phyloP scores from a whole-genome alignment of 768 basidiomycete genomes.

The Crucibulum laeve region DNA sequence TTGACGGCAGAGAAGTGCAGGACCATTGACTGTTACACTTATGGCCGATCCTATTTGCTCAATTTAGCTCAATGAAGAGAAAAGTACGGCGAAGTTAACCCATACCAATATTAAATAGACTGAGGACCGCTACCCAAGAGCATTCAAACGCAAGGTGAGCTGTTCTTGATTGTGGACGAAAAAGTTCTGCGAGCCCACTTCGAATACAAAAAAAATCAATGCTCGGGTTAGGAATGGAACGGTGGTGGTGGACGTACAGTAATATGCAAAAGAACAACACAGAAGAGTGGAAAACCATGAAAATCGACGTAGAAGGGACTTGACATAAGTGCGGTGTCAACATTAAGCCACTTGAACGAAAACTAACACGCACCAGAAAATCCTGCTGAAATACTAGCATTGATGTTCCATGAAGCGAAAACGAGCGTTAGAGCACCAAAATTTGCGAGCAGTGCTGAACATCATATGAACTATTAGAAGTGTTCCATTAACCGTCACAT shows the following conservation, averaged over 20 bases:
- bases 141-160: conserved; percentile 50
- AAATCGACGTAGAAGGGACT: conserved; percentile 45
- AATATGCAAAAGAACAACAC: conserved; percentile 27
- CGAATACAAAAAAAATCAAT: neutral
- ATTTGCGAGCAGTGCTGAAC: conserved; percentile 42
- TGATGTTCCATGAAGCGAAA: conserved; percentile 58
- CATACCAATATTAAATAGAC: conserved; percentile 48
- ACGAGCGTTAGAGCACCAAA: conserved; percentile 48
- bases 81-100: conserved; percentile 1
- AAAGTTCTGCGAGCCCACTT: conserved; percentile 33
- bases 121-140: conserved; percentile 46
- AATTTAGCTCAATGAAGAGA: neutral
- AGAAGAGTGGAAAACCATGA: conserved; percentile 45
- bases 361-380: conserved; percentile 33
- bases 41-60: conserved; percentile 41
- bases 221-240: neutral
- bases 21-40: conserved; percentile 38
- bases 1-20: conserved; percentile 18
- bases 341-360: neutral
- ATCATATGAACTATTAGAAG: conserved; percentile 1
- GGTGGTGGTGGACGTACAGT: conserved; percentile 21
- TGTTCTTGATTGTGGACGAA: conserved; percentile 29
- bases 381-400: conserved; percentile 27
- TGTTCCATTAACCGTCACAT: neutral
- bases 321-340: conserved; percentile 3